These are phyloP conservation scores for Euryodendron excelsum DNA, from an alignment of 148 eudicot species.

Conservation along the genomic window DNA sequence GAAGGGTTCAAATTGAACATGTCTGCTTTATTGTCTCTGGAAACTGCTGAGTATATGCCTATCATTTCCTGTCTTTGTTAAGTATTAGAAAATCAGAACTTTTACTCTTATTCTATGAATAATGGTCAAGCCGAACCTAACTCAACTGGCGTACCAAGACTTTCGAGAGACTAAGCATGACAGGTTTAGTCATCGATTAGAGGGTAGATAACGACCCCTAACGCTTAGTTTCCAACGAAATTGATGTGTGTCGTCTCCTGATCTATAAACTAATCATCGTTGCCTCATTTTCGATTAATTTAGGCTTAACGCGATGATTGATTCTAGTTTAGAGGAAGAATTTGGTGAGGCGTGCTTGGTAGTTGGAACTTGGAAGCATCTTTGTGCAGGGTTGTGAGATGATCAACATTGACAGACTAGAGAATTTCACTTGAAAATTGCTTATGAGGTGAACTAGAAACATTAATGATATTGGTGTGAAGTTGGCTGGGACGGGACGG, in stretches of 20 bases:
- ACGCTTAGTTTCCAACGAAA: not conserved
- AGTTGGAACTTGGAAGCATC: not conserved
- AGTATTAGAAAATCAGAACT: too few species aligned
- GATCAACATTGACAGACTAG: not conserved
- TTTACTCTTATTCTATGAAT: not conserved
- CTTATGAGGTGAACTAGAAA: too few species aligned
- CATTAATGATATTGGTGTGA: too few species aligned
- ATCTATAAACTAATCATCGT: not conserved
- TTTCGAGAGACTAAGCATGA: slow-evolving; percentile 1
- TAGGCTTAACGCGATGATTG: not conserved
- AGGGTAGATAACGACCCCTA: not conserved
- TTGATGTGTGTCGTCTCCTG: not conserved
- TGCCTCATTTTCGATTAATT: not conserved
- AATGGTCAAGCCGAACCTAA: slow-evolving; percentile 15
- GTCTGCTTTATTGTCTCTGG: too few species aligned
- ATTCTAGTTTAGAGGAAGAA: not conserved
- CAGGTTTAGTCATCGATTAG: not conserved
- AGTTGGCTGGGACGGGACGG: too few species aligned
- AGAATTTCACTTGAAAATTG: too few species aligned
- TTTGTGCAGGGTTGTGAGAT: not conserved
- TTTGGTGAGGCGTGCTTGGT: not conserved
- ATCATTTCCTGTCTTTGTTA: too few species aligned
- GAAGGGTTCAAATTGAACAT: too few species aligned
- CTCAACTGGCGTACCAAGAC: not conserved
- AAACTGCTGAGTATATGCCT: too few species aligned